Conservation (phyloP, 768 basidiomycete genomes). For the Suillus ampliporus region DNA sequence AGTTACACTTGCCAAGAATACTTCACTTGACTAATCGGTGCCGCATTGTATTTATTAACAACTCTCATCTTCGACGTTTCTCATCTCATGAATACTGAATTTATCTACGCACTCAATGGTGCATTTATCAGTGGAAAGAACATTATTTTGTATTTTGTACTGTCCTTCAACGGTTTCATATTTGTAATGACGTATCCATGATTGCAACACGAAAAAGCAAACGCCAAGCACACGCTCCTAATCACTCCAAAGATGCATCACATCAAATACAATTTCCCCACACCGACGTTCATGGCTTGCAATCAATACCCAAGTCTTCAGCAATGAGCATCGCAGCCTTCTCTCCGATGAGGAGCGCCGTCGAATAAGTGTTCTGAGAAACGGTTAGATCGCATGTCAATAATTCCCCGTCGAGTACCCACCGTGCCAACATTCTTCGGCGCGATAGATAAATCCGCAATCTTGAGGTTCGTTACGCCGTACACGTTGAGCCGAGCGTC, state of each 20-base stretch:
- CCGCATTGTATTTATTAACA: not conserved
- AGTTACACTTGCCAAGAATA: not conserved
- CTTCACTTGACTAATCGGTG: not conserved
- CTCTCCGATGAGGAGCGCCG: conserved; percentile 56
- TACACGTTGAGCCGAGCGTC: conserved; percentile 22
- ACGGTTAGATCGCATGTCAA: not conserved
- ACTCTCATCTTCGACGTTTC: not conserved
- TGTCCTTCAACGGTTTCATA: not conserved
- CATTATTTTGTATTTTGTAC: not conserved
- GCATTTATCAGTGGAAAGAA: not conserved
- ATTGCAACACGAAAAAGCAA: not conserved
- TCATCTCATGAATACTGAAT: not conserved
- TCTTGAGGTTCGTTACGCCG: conserved; percentile 17
- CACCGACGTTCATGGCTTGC: not conserved
- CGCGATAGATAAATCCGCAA: conserved; percentile 22
- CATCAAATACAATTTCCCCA: not conserved
- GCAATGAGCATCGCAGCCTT: conserved; percentile 67
- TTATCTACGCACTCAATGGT: too few relatives aligned
- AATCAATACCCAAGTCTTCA: conserved; percentile 48
- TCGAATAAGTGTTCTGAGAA: conserved; percentile 47
- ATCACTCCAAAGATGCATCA: conserved; percentile 1
- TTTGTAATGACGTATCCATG: not conserved
- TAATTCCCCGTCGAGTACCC: not conserved
- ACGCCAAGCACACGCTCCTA: not conserved
- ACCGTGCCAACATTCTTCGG: conserved; percentile 41